Base-by-base conservation (phyloP, 1,139 yeast species). In the Debaryomyces subglobosus region DNA sequence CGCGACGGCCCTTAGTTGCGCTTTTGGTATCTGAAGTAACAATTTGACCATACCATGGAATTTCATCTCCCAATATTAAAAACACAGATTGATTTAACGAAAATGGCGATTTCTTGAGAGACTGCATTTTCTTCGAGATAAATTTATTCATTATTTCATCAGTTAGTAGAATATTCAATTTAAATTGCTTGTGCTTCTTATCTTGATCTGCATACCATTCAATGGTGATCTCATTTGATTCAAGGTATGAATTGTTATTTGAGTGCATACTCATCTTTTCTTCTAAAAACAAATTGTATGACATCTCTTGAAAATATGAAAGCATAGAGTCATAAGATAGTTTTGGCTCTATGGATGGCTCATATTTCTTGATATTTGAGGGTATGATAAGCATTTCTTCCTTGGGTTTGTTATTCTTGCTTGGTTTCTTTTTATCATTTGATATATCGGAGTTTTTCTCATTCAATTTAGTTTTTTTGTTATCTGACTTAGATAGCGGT, bases 271-370 rank as follows among this genome's bases (percentile, higher is more conserved):
- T 77, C 30, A 72, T 62, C 41, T 73, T 68, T 55, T 85, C 89
- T 61, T 86, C 92, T 45, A 82, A 68, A 52, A 82, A 84, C 48
- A 85, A 65, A 49, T 84, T 84, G 62, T 78, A 79, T 51, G 86
- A 77, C 71, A 84, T 78, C 56, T 82, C 85, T 53, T 77, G 68
- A 58, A 76, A 80, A 58, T 86, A 85, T n/a, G 75, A 70, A 5
- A 71, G 66, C 56, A 85, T 57, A 27, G 76, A 66, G 13, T 78
- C 78, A 55, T 80, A 85, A 0, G 72, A 65, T 34, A 83, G 64
- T 49, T 71, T 72, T 5, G 85, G 80, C 34, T 58, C 59, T 3
- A 60, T 42, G 0, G 76, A 59, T 5, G 76, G 72, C 18, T 50
- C 56, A 45, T 68, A 69, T 35, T 60, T 60, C 10, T 50, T 48